These are phyloP conservation scores for Globisporangium yorkense DNA, from an alignment of 352 stramenopile species.

Conservation along the genomic window DNA sequence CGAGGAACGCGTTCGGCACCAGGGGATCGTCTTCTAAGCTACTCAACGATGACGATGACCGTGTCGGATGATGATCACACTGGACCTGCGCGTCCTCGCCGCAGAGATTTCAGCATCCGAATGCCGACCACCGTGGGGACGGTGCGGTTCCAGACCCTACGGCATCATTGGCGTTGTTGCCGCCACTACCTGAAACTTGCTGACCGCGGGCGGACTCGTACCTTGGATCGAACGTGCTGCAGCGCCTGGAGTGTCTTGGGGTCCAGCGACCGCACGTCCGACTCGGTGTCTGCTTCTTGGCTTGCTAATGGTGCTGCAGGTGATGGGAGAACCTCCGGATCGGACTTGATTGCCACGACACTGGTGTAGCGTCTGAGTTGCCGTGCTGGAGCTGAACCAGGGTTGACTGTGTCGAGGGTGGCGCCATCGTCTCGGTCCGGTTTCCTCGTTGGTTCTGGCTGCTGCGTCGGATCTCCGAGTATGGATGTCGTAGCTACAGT, in stretches of 20 bases:
- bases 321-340: neutral
- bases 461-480: neutral
- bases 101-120: too few relatives aligned
- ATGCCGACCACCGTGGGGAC: too few relatives aligned
- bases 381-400: too few relatives aligned
- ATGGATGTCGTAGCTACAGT: neutral
- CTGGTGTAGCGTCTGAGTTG: neutral
- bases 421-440: neutral
- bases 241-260: slow-evolving; percentile 32
- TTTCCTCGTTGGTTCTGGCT: neutral
- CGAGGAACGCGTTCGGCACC: too few relatives aligned
- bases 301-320: neutral
- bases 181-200: slow-evolving; percentile 5
- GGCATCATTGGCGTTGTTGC: neutral
- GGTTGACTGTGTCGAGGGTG: neutral
- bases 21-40: too few relatives aligned
- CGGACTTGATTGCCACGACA: neutral
- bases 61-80: too few relatives aligned
- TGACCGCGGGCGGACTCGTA: slow-evolving; percentile 41
- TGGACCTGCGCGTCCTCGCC: too few relatives aligned
- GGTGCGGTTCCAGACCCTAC: too few relatives aligned
- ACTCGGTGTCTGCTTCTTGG: neutral
- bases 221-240: slow-evolving; percentile 32
- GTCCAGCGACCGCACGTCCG: slow-evolving; percentile 26
- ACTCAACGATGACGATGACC: too few relatives aligned